Evolutionary conservation across 495 filamentous ascomycete genomes (phyloP).

Genomic region (Lepidopterella palustris): DNA sequence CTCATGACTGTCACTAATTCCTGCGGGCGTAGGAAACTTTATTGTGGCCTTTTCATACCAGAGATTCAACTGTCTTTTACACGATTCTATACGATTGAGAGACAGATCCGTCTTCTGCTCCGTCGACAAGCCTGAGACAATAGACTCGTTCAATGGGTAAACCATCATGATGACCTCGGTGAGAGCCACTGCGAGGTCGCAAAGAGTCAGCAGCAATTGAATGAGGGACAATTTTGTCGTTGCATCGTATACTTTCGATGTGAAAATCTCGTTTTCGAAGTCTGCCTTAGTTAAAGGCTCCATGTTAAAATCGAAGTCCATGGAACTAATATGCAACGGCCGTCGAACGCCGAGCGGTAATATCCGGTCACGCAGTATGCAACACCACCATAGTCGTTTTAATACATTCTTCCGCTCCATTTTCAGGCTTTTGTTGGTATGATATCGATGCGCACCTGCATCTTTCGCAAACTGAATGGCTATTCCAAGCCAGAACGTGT

Average conservation of each 20-base stretch:
- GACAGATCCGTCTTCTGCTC: background rate
- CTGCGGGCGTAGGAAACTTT: background rate
- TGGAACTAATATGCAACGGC: slow-evolving; percentile 42
- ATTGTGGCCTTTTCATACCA: background rate
- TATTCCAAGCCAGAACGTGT: background rate
- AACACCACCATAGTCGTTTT: slow-evolving; percentile 48
- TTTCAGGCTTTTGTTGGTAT: slow-evolving; percentile 24
- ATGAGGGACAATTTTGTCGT: slow-evolving; percentile 41
- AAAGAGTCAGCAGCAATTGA: slow-evolving; percentile 42
- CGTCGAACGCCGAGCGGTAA: slow-evolving; percentile 45
- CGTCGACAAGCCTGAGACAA: background rate
- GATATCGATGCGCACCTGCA: background rate
- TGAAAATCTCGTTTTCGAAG: slow-evolving; percentile 40
- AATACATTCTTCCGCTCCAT: slow-evolving; percentile 45
- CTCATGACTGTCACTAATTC: slow-evolving; percentile 22
- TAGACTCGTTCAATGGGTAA: slow-evolving; percentile 30
- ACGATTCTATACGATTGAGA: background rate
- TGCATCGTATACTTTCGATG: slow-evolving; percentile 41
- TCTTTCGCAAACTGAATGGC: background rate
- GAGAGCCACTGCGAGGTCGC: slow-evolving; percentile 42
- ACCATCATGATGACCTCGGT: slow-evolving; percentile 43
- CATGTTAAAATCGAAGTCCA: slow-evolving; percentile 36
- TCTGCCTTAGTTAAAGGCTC: slow-evolving; percentile 39
- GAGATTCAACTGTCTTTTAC: background rate
- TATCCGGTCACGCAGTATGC: slow-evolving; percentile 46